phyloP scores from a whole-genome alignment of 2,329 filamentous ascomycete species.

The Colletotrichum sp. region DNA sequence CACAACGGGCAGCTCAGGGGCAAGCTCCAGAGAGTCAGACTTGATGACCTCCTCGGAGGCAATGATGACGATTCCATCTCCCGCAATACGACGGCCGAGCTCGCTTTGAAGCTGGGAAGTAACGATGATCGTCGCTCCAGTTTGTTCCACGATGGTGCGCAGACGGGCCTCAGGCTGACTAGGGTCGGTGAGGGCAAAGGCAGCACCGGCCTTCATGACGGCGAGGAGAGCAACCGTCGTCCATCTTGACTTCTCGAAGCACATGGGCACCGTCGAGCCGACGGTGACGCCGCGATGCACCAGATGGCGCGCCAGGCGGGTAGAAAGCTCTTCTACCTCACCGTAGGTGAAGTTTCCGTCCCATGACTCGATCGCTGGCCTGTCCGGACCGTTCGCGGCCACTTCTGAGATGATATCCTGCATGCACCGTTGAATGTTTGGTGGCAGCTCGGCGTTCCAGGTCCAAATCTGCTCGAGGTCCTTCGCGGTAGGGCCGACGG shows the following conservation, averaged over 20 bases:
- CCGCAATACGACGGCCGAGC: conserved; percentile 41
- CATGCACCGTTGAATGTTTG: conserved; percentile 45
- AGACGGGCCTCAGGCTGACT: conserved; percentile 50
- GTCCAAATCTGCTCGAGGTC: conserved; percentile 50
- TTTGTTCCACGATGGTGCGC: conserved; percentile 49
- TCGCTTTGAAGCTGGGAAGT: conserved; percentile 43
- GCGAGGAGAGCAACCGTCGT: conserved; percentile 48
- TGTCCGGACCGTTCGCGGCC: conserved; percentile 38
- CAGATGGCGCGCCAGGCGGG: conserved; percentile 44
- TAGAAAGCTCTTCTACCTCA: conserved; percentile 47
- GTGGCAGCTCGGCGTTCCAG: conserved; percentile 49
- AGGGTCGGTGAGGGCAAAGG: conserved; percentile 52
- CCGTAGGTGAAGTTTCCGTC: conserved; percentile 52
- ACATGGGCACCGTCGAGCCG: conserved; percentile 52
- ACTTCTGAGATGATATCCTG: conserved; percentile 50
- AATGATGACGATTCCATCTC: conserved; percentile 35
- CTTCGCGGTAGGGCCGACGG: conserved; percentile 27
- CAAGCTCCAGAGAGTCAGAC: conserved; percentile 8
- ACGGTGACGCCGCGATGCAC: conserved; percentile 36
- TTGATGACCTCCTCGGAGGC: conserved; percentile 27
- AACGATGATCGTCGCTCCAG: conserved; percentile 40
- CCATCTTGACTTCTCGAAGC: conserved; percentile 55
- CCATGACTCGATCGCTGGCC: conserved; percentile 53
- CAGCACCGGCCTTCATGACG: conserved; percentile 53
- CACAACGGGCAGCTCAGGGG: conserved; percentile 36